Conservation (phyloP, 2,329 filamentous ascomycete species). For the Orbilia blumenaviensis region DNA sequence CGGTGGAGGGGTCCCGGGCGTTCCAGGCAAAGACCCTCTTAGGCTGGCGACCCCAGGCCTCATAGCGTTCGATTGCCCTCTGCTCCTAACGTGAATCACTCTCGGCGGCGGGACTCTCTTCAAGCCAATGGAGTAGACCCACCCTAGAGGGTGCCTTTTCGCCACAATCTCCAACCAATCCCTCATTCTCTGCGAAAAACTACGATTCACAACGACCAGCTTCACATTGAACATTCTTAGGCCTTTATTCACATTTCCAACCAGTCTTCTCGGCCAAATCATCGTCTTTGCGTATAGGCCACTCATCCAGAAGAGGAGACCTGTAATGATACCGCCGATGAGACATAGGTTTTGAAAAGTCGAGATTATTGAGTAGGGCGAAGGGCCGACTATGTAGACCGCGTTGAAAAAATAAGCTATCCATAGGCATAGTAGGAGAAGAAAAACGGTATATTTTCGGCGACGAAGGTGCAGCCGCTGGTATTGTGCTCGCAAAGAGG, state of each 20-base stretch:
- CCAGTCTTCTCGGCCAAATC: constrained; percentile 91
- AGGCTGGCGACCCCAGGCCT: background rate
- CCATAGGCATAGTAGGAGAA: constrained; percentile 82
- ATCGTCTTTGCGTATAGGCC: constrained; percentile 97
- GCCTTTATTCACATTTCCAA: constrained; percentile 86
- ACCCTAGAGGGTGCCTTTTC: constrained; percentile 43
- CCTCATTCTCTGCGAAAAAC: constrained; percentile 33
- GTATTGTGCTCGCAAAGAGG: constrained; percentile 90
- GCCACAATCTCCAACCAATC: constrained; percentile 48
- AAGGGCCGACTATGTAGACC: constrained; percentile 90
- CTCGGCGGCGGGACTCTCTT: constrained; percentile 35
- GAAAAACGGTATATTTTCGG: constrained; percentile 91
- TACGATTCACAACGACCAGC: constrained; percentile 75
- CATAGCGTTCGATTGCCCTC: constrained; percentile 32
- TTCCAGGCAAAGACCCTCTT: constrained; percentile 3
- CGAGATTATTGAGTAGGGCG: constrained; percentile 74
- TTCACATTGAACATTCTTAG: constrained; percentile 94
- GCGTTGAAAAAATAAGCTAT: constrained; percentile 85
- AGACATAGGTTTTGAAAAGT: constrained; percentile 81
- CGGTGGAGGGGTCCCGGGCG: constrained; percentile 38
- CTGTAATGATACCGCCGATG: constrained; percentile 87
- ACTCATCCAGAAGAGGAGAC: constrained; percentile 87
- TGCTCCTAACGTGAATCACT: constrained; percentile 11
- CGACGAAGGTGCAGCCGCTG: constrained; percentile 86
- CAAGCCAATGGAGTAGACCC: constrained; percentile 41